Evolutionary conservation across 2,329 filamentous ascomycete genomes (phyloP).

Genomic region (Ophiostoma perfectum): DNA sequence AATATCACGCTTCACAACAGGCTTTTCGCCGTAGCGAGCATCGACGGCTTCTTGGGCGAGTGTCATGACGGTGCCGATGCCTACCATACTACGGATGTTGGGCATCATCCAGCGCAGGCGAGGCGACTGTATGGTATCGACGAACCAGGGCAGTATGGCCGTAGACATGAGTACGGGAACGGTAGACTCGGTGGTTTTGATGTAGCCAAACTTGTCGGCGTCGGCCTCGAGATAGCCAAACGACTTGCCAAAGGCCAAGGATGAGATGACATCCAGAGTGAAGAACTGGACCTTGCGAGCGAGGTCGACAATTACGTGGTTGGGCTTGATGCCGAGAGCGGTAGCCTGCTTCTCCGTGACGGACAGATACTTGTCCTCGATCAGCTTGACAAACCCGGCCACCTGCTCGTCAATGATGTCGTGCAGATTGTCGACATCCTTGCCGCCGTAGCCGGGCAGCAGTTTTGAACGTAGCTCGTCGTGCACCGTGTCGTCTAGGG

Average conservation of each 20-base stretch:
- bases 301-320: constrained; percentile 34
- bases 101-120: constrained; percentile 33
- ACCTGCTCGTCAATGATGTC: constrained; percentile 43
- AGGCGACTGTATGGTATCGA: constrained; percentile 37
- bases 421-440: constrained; percentile 32
- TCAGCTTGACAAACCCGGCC: constrained; percentile 40
- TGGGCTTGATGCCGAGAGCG: neutral
- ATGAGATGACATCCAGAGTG: constrained; percentile 51
- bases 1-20: constrained; percentile 33
- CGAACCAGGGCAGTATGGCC: constrained; percentile 40
- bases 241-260: constrained; percentile 44
- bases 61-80: constrained; percentile 26
- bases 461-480: constrained; percentile 36
- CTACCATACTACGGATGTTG: constrained; percentile 23
- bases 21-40: constrained; percentile 21
- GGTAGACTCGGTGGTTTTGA: constrained; percentile 30
- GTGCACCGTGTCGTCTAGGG: constrained; percentile 44
- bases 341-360: constrained; percentile 32
- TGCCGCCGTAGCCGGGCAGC: constrained; percentile 30
- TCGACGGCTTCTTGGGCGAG: constrained; percentile 28
- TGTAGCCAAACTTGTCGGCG: constrained; percentile 43
- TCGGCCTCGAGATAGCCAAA: constrained; percentile 46
- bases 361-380: constrained; percentile 38
- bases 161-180: constrained; percentile 41
- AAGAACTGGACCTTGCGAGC: constrained; percentile 48